These are phyloP conservation scores for Borovskyia barvae DNA, from an alignment of 208 protist species.

Conservation along the genomic window DNA sequence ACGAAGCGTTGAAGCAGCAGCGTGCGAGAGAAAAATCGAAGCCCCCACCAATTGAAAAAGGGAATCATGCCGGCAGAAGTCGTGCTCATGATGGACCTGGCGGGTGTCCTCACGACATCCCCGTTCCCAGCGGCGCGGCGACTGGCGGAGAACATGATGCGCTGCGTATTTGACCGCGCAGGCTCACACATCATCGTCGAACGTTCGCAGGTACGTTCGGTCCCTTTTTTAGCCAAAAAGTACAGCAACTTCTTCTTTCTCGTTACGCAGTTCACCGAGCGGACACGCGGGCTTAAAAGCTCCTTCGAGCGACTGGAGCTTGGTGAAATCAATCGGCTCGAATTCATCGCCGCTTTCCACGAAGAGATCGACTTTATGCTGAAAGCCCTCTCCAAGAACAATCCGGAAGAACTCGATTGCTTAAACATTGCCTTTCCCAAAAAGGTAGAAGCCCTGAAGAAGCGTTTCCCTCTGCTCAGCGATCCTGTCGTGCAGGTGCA, in stretches of 20 bases:
- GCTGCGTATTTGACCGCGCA: constrained; percentile 63
- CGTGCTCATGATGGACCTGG: constrained; percentile 77
- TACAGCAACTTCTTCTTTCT: constrained; percentile 79
- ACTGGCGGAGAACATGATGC: constrained; percentile 71
- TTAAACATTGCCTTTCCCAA: constrained; percentile 60
- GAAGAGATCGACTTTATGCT: constrained; percentile 70
- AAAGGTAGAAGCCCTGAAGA: constrained; percentile 42
- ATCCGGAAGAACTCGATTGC: constrained; percentile 54
- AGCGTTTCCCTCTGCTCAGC: constrained; percentile 59
- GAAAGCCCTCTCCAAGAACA: constrained; percentile 46
- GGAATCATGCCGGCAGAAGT: constrained; percentile 81
- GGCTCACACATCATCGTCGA: constrained; percentile 48
- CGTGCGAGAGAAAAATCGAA: constrained; percentile 1
- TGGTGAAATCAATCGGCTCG: constrained; percentile 65
- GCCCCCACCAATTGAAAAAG: not conserved
- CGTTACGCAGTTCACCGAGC: constrained; percentile 62
- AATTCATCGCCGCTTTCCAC: constrained; percentile 56
- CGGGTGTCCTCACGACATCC: constrained; percentile 62
- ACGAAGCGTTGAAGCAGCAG: too few species aligned
- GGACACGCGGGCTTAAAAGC: constrained; percentile 40
- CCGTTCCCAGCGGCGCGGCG: constrained; percentile 63
- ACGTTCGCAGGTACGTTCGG: constrained; percentile 29
- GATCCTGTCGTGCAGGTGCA: constrained; percentile 68
- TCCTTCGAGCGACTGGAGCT: constrained; percentile 69
- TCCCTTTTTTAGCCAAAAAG: constrained; percentile 50